Evolutionary conservation across 176 grass and related monocot species (phyloP).

Genomic region (barley (Hordeum vulgare)): DNA sequence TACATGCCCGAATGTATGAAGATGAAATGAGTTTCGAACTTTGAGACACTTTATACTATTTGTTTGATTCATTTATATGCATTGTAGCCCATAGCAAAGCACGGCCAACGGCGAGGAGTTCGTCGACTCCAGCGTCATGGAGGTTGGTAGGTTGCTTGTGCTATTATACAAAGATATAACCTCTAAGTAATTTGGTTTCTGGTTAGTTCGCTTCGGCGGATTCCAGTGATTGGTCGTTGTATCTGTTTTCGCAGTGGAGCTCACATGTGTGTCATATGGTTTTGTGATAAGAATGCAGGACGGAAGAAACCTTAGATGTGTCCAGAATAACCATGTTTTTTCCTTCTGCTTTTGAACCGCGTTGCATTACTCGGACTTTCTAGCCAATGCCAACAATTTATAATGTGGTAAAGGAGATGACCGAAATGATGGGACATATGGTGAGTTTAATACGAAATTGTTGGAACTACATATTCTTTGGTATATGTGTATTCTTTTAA

Average conservation of each 20-base stretch:
- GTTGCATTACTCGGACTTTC: conserved; percentile 27
- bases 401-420: conserved; percentile 77
- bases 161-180: too few relatives aligned
- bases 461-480: not conserved
- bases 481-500: not conserved
- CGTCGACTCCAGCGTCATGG: conserved; percentile 78
- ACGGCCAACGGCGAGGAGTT: conserved; percentile 85
- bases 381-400: conserved; percentile 91
- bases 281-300: conserved; percentile 88
- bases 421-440: conserved; percentile 79
- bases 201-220: not conserved
- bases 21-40: too few relatives aligned
- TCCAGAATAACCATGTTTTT: conserved; percentile 52
- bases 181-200: too few relatives aligned
- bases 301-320: conserved; percentile 64
- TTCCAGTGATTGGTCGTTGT: not conserved
- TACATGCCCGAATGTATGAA: too few relatives aligned
- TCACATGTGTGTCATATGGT: conserved; percentile 77
- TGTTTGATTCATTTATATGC: too few relatives aligned
- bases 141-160: conserved; percentile 41
- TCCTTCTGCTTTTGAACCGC: not conserved
- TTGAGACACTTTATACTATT: too few relatives aligned
- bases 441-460: conserved; percentile 28
- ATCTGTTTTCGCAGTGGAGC: conserved; percentile 57
- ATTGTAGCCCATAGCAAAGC: too few relatives aligned